phyloP scores from a whole-genome alignment of 208 protist species.

The Strigomonas culicis region DNA sequence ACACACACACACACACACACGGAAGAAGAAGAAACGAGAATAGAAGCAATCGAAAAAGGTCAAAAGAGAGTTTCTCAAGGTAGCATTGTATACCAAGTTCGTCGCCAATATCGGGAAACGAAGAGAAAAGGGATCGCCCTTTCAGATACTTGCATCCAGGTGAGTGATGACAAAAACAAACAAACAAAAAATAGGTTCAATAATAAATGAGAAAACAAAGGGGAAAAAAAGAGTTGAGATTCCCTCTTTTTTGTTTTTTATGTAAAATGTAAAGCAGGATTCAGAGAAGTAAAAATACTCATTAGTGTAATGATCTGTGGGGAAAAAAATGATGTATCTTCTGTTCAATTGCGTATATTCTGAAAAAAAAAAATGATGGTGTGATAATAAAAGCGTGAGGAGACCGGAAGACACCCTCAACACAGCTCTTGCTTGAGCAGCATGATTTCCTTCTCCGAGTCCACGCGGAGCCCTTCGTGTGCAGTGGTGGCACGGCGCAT shows the following conservation, averaged over 20 bases:
- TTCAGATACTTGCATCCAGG: no score
- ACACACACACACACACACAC: neutral
- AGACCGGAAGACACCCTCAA: neutral
- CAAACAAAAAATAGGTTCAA: no score
- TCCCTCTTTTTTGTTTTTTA: slow-evolving; percentile 5
- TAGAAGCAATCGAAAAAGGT: neutral
- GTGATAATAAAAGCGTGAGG: neutral
- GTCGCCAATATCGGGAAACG: neutral
- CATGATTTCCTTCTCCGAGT: neutral
- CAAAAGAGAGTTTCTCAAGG: neutral
- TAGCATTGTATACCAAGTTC: neutral
- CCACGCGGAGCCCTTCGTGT: neutral
- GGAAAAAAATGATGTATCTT: no score
- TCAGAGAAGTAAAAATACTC: no score
- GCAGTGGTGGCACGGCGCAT: neutral
- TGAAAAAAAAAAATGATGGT: neutral
- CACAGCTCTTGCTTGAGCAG: neutral
- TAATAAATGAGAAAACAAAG: neutral
- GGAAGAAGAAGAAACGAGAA: neutral
- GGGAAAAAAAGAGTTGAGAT: neutral
- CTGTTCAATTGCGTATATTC: no score
- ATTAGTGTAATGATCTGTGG: no score
- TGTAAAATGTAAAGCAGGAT: no score
- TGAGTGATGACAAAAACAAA: no score
- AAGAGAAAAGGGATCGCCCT: neutral